Evolutionary conservation across 2,329 filamentous ascomycete species (phyloP).

Genomic region (Graphilbum ipis-grandicollis): DNA sequence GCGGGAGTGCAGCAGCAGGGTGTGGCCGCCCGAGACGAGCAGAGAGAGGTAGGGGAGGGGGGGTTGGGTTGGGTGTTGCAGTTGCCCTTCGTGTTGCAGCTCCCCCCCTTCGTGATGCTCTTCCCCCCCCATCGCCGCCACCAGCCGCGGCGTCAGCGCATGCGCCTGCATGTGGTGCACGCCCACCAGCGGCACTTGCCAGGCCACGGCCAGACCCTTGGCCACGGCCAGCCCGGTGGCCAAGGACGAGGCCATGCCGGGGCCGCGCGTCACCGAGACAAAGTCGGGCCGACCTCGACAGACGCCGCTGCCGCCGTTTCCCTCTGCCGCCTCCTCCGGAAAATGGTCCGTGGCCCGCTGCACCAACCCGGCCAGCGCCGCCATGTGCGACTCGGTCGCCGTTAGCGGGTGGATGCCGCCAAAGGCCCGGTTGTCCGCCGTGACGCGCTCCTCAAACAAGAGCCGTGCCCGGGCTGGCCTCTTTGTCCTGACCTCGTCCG

Average conservation of each 20-base stretch:
- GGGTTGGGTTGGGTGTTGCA: background rate
- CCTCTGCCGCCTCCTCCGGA: constrained; percentile 10
- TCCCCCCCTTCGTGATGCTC: too few relatives aligned
- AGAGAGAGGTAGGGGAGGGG: constrained; percentile 73
- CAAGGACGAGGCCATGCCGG: constrained; percentile 71
- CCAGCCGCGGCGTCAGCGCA: constrained; percentile 70
- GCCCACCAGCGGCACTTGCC: constrained; percentile 65
- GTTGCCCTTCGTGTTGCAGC: too few relatives aligned
- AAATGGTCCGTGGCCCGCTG: constrained; percentile 42
- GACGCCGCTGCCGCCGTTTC: background rate
- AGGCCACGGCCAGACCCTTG: constrained; percentile 73
- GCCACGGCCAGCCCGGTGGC: constrained; percentile 64
- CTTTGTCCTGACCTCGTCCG: background rate
- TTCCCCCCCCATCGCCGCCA: constrained; percentile 33
- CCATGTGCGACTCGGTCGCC: constrained; percentile 60
- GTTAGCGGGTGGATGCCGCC: constrained; percentile 65
- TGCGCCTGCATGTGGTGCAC: constrained; percentile 98
- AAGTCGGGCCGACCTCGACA: constrained; percentile 53
- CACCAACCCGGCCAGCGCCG: constrained; percentile 51
- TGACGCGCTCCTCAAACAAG: constrained; percentile 66
- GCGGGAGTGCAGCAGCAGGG: constrained; percentile 62
- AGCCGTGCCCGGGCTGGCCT: constrained; percentile 33
- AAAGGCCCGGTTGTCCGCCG: constrained; percentile 59
- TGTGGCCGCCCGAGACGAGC: constrained; percentile 84
- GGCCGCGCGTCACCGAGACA: constrained; percentile 76